These are phyloP conservation scores for Solanum verrucosum DNA, from an alignment of 257 asterid genomes.

Conservation along the genomic window DNA sequence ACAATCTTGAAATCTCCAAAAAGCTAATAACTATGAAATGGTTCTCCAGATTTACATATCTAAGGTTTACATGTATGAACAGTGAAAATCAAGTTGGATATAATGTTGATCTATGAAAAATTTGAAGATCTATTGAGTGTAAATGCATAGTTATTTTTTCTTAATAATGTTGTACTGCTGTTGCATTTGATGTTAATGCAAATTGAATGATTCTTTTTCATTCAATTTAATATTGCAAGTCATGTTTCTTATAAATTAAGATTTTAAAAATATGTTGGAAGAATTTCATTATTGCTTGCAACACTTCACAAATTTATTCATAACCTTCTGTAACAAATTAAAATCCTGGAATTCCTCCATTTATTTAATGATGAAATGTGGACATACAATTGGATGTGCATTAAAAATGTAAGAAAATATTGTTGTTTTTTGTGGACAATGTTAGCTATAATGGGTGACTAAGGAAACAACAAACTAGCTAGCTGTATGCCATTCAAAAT, in stretches of 20 bases:
- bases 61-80: not conserved
- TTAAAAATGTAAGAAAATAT: not conserved
- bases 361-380: not conserved
- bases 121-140: not conserved
- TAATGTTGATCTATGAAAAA: not conserved
- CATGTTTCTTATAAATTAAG: no score
- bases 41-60: not conserved
- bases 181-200: not conserved
- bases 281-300: not conserved
- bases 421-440: not conserved
- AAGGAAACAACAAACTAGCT: not conserved
- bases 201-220: not conserved
- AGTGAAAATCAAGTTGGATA: not conserved
- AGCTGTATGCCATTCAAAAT: no score
- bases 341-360: not conserved
- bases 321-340: not conserved
- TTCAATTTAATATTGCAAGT: no score
- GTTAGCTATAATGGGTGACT: not conserved
- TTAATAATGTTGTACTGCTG: not conserved
- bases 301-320: not conserved
- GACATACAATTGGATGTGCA: not conserved
- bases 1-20: not conserved
- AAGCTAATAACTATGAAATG: no score
- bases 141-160: not conserved
- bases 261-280: not conserved